Evolutionary conservation across 495 filamentous ascomycete species (phyloP).

Genomic region (Hyaloscypha hepaticicola): DNA sequence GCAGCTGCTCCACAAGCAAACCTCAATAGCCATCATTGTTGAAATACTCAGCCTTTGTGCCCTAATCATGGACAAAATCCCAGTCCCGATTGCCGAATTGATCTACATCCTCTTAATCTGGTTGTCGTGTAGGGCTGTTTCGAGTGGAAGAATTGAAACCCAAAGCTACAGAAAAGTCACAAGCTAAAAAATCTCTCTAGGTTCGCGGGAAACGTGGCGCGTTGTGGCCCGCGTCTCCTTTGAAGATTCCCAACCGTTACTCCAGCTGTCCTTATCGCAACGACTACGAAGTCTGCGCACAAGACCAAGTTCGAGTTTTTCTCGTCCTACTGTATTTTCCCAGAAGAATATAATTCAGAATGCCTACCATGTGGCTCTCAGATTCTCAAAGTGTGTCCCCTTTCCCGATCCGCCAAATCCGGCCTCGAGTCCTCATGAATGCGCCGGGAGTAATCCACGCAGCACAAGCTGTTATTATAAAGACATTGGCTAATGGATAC

Average conservation of each 20-base stretch:
- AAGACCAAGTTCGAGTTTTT: constrained; percentile 3
- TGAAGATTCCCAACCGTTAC: constrained; percentile 2
- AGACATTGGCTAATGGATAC: constrained; percentile 16
- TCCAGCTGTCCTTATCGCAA: constrained; percentile 29
- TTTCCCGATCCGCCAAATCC: not conserved
- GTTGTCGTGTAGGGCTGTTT: not conserved
- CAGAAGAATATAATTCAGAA: constrained; percentile 20
- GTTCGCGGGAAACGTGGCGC: constrained; percentile 8
- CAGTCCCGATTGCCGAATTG: not conserved
- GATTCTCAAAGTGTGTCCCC: constrained; percentile 83
- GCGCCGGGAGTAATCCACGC: constrained; percentile 17
- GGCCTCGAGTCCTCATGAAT: not conserved
- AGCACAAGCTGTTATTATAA: not conserved
- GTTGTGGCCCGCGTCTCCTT: constrained; percentile 12
- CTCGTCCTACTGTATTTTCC: not conserved
- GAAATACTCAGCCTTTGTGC: not conserved
- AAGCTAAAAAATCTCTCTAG: constrained; percentile 13
- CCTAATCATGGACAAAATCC: not conserved
- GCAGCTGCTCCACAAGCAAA: not conserved
- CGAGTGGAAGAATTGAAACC: not conserved
- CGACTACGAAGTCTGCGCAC: not conserved
- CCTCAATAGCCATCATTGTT: constrained; percentile 1
- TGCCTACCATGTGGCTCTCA: constrained; percentile 81
- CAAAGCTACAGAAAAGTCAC: constrained; percentile 5
- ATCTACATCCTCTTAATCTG: not conserved